Base-by-base conservation (phyloP, 2,329 filamentous ascomycete species). In the Ilyonectria robusta region DNA sequence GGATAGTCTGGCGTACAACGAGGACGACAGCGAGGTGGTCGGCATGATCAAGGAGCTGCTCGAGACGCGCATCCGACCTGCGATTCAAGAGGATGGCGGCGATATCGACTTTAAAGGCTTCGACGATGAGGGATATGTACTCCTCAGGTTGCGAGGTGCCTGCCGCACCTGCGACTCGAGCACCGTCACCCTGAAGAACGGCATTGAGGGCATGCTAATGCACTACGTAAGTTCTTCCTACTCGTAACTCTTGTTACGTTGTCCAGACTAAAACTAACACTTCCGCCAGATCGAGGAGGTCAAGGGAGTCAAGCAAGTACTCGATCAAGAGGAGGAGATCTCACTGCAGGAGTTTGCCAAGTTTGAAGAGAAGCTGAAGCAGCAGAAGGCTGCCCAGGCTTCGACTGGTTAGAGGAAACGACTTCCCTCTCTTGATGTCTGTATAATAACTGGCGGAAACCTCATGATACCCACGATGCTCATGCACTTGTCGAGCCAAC, bases 181-280 rank as follows among this genome's bases (percentile, higher is more conserved):
- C 80, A 98, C 96, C 0, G 95, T 98, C 40, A 99, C 96, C 33
- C 82, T 99, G 72, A 97, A 97, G 86, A 98, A 97, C 79, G 96
- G 96, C 7, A 99, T 99, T 74, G 96, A 99, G 86, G 94, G 93
- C 72, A 98, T 99, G 96, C 81, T 98, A 79, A 98, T 97, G 94
- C 94, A 95, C 81, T 96, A 96, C 81, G 93, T 94, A 81, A 88
- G 92, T 89, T 23, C 4, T 11, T 37, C 37, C 29, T 11, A 17
- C 11, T 35, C 21, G 9, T 44, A 15, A 9, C 23, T n/a, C 29
- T 59, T 58, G 6, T 35, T 59, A 29, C 53, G 48, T 11, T 9
- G 29, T 53, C n/a, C 13, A 6, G 10, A 23, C 15, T 4, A 54
- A 46, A 60, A 65, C 78, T 84, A 67, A 83, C 73, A 23, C 31